phyloP scores from a whole-genome alignment of 2,329 filamentous ascomycete genomes.

The Karstenula rhodostoma region DNA sequence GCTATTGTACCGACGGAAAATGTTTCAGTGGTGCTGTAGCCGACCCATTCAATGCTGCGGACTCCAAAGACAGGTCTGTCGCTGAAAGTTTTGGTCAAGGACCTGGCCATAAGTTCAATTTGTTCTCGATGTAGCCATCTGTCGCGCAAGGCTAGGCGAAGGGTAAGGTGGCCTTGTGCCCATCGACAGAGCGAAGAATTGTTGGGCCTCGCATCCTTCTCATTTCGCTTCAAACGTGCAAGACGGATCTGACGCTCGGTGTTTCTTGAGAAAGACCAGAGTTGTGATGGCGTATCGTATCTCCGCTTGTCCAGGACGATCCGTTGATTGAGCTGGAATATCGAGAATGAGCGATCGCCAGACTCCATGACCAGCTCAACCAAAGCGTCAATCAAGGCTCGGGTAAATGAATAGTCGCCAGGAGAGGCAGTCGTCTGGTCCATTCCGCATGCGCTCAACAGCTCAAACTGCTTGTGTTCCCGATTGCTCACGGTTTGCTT shows the following conservation, averaged over 20 bases:
- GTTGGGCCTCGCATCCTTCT: neutral
- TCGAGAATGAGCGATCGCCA: constrained; percentile 34
- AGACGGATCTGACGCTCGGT: constrained; percentile 43
- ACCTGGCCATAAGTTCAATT: constrained; percentile 37
- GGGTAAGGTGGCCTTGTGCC: constrained; percentile 36
- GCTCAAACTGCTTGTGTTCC: constrained; percentile 36
- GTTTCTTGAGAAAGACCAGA: constrained; percentile 34
- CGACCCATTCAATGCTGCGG: constrained; percentile 41
- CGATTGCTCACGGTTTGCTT: neutral
- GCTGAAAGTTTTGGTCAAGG: constrained; percentile 36
- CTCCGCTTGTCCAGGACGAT: constrained; percentile 37
- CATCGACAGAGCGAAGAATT: constrained; percentile 12
- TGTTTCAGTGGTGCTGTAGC: constrained; percentile 31
- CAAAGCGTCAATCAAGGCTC: constrained; percentile 42
- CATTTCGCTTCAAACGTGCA: constrained; percentile 31
- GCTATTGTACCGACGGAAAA: constrained; percentile 34
- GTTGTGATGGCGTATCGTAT: constrained; percentile 34
- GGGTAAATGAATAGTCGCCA: constrained; percentile 41
- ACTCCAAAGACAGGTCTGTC: constrained; percentile 36
- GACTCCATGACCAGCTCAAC: constrained; percentile 31
- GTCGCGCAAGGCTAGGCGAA: constrained; percentile 40
- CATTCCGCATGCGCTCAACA: constrained; percentile 40
- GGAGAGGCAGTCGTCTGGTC: constrained; percentile 39
- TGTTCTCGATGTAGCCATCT: constrained; percentile 33
- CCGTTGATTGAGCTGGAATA: constrained; percentile 35